Percentiles rank a stretch among this genome's conserved stretches.
Conservation (phyloP, 257 asterid genomes). For the Catharanthus roseus region DNA sequence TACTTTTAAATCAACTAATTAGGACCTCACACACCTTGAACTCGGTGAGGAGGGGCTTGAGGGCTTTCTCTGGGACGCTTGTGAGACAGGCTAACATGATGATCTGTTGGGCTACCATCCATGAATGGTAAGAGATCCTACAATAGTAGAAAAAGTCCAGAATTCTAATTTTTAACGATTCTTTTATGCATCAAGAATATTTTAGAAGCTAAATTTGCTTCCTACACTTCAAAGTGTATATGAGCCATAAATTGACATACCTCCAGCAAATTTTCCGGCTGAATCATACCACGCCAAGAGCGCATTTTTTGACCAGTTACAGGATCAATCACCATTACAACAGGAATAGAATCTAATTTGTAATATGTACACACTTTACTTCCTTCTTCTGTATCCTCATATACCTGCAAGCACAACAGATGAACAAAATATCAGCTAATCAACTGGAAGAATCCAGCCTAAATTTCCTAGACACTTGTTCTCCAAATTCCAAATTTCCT, state of each 20-base stretch:
- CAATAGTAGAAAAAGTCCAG: constrained; percentile 14
- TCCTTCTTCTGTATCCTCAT: constrained; percentile 93
- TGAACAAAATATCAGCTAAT: constrained; percentile 14
- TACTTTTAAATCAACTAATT: neutral
- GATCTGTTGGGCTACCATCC: constrained; percentile 87
- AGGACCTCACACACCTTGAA: constrained; percentile 10
- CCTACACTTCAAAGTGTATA: neutral
- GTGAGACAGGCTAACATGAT: constrained; percentile 57
- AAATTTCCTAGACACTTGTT: too few relatives aligned
- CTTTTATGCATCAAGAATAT: neutral
- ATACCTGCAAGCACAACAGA: constrained; percentile 42
- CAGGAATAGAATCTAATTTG: constrained; percentile 75
- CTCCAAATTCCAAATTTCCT: too few relatives aligned
- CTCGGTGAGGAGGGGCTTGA: constrained; percentile 35
- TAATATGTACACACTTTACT: constrained; percentile 91
- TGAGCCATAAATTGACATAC: constrained; percentile 26
- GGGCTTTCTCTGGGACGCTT: constrained; percentile 87
- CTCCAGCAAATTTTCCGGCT: constrained; percentile 88
- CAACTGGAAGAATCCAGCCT: neutral
- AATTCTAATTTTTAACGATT: neutral
- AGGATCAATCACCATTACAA: constrained; percentile 78
- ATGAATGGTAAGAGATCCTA: constrained; percentile 85
- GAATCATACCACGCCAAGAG: constrained; percentile 94
- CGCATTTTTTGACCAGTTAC: constrained; percentile 95
- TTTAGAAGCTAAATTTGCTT: neutral